phyloP scores from a whole-genome alignment of 306 rosid genomes.

The Luffa aegyptiaca region DNA sequence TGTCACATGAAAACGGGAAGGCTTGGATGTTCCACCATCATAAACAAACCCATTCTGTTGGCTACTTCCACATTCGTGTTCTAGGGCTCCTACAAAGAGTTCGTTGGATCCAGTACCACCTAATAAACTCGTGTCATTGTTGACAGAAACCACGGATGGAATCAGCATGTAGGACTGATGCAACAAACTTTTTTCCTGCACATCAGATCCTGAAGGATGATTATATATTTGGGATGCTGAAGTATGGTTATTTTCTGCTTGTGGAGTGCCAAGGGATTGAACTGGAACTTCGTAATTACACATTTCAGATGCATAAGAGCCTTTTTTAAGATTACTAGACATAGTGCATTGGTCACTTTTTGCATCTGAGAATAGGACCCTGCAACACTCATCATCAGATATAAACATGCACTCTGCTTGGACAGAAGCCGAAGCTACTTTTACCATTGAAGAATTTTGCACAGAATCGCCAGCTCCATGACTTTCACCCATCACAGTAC shows the following conservation, averaged over 20 bases:
- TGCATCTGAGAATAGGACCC: slow-evolving; percentile 63
- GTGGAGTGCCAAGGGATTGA: slow-evolving; percentile 27
- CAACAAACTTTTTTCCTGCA: slow-evolving; percentile 23
- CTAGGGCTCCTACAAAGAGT: slow-evolving; percentile 34
- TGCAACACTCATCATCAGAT: slow-evolving; percentile 80
- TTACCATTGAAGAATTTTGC: slow-evolving; percentile 33
- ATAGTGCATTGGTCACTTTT: slow-evolving; percentile 14
- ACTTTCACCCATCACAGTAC: slow-evolving; percentile 25
- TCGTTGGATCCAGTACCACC: slow-evolving; percentile 27
- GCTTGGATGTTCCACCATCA: slow-evolving; percentile 33
- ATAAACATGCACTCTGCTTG: slow-evolving; percentile 47
- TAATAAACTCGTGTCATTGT: slow-evolving; percentile 26
- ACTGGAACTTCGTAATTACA: slow-evolving; percentile 33
- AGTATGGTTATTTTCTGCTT: slow-evolving; percentile 29
- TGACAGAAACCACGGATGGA: slow-evolving; percentile 29
- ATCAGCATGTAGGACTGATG: slow-evolving; percentile 21
- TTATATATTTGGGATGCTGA: slow-evolving; percentile 18
- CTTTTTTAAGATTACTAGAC: slow-evolving; percentile 22
- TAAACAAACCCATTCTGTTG: slow-evolving; percentile 31
- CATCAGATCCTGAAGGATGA: slow-evolving; percentile 30
- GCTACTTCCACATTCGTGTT: slow-evolving; percentile 36
- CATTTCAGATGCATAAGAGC: slow-evolving; percentile 24
- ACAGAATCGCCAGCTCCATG: slow-evolving; percentile 30
- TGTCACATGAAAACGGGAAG: slow-evolving; percentile 31
- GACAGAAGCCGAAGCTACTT: slow-evolving; percentile 25